Base-by-base conservation (phyloP, 768 basidiomycete genomes). In the Lentinula aciculospora region DNA sequence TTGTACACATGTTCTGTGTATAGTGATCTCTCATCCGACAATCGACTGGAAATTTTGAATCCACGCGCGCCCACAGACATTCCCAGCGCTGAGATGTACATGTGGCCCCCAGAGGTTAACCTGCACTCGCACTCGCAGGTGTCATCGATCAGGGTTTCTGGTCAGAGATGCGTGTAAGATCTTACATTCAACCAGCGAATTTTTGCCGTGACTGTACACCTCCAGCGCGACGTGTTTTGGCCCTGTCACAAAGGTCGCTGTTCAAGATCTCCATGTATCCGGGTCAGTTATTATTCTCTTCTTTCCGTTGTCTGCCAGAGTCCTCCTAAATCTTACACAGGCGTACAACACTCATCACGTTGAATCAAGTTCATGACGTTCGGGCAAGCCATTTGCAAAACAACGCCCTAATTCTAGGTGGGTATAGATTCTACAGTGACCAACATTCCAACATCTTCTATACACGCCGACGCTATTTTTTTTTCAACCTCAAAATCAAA, bases 181-280 rank as follows among this genome's bases (percentile, higher is more conserved):
- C 12, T 12, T 34, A 49, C 42, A 31, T 60, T 49, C 56, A n/a
- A 27, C 2, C 57, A 25, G 17, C 19, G 15, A 39, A 58, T 57
- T 40, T 34, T 21, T 60, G 17, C 39, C 55, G 32, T 78, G 62
- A 25, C 51, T 10, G 25, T 42, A 1, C 57, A 56, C 64, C 23
- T 23, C 29, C 60, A 86, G 84, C 40, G 79, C 83, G 1, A 81
- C 84, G 3, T 80, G 81, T 45, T 78, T 83, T 59, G 84, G 84
- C 21, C 74, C 81, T 36, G 67, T 72, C 4, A 76, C 77, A 31
- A 80, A 72, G 60, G 71, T 86, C n/a, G 67, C 78, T 13, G 72
- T 84, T 13, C 72, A 81, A 42, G 76, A 80, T 62, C 64, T 78
- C 9, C 62, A 69, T 34, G 46, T 65, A 3, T 62, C 75, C 44